A percentile compares a stretch with the other conserved stretches of the same genome.
phyloP scores from a whole-genome alignment of 2,329 filamentous ascomycete genomes.

The Ramularia collo-cygni region DNA sequence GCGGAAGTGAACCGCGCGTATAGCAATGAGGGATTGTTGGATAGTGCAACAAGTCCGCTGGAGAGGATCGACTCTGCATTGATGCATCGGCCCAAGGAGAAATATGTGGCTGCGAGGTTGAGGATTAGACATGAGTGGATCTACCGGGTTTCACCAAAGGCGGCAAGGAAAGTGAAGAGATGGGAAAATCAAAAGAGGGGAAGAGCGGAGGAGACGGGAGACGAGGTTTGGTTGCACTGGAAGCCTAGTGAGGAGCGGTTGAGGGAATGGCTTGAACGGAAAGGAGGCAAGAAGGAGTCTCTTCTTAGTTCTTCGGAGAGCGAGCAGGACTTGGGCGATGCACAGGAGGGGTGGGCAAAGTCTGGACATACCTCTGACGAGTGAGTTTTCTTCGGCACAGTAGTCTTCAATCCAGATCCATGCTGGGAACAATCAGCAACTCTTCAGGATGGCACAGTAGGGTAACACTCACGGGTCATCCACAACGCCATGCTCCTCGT shows the following conservation, averaged over 20 bases:
- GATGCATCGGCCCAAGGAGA: constrained; percentile 46
- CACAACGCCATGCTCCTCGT: constrained; percentile 9
- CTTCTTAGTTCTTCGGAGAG: no score
- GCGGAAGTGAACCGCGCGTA: constrained; percentile 46
- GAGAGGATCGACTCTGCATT: constrained; percentile 44
- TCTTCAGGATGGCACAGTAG: no score
- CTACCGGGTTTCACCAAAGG: constrained; percentile 41
- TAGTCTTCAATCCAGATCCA: no score
- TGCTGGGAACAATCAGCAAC: no score
- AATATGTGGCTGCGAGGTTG: constrained; percentile 52
- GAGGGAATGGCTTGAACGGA: constrained; percentile 13
- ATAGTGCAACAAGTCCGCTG: constrained; percentile 28
- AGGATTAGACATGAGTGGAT: constrained; percentile 53
- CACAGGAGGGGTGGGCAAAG: no score
- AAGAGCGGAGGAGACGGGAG: constrained; percentile 30
- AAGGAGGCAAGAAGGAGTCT: neutral
- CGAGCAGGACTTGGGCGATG: no score
- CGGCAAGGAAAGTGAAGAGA: constrained; percentile 36
- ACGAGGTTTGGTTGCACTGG: constrained; percentile 51
- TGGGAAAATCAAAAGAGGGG: constrained; percentile 32
- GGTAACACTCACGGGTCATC: neutral
- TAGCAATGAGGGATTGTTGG: constrained; percentile 45
- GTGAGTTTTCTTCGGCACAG: no score
- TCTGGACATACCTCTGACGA: no score
- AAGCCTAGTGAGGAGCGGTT: constrained; percentile 28